phyloP scores from a whole-genome alignment of 345 rosid genomes.

The Rhodamnia rubescens region DNA sequence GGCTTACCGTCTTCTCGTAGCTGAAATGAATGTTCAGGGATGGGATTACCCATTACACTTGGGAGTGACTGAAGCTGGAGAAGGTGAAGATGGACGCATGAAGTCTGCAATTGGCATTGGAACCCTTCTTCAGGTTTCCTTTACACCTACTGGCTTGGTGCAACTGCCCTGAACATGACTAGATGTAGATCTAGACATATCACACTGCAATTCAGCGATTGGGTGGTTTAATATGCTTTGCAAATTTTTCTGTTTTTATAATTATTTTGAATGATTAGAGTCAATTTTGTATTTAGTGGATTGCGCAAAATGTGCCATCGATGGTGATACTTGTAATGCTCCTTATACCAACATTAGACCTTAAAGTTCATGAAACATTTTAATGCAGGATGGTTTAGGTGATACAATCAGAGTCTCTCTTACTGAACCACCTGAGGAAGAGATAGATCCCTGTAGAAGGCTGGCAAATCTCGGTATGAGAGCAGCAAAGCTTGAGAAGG shows the following conservation, averaged over 20 bases:
- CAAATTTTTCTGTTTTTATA: background rate
- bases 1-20: constrained; percentile 86
- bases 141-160: background rate
- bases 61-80: constrained; percentile 99
- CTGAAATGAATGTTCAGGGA: constrained; percentile 93
- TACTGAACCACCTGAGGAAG: constrained; percentile 92
- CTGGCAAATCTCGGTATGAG: constrained; percentile 83
- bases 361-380: background rate
- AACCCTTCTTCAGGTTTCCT: constrained; percentile 80
- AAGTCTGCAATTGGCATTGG: constrained; percentile 98
- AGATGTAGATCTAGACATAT: background rate
- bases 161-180: background rate
- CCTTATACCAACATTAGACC: background rate
- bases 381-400: constrained; percentile 87
- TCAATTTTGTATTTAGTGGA: background rate
- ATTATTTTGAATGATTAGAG: background rate
- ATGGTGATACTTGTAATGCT: background rate
- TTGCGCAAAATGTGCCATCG: background rate
- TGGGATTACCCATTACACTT: constrained; percentile 98
- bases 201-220: background rate
- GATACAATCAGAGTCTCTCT: constrained; percentile 97
- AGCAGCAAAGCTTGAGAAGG: constrained; percentile 77
- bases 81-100: constrained; percentile 99
- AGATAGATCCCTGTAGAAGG: constrained; percentile 91
- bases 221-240: background rate